These are phyloP conservation scores for Auriscalpium vulgare DNA, from an alignment of 768 basidiomycete genomes.

Conservation along the genomic window DNA sequence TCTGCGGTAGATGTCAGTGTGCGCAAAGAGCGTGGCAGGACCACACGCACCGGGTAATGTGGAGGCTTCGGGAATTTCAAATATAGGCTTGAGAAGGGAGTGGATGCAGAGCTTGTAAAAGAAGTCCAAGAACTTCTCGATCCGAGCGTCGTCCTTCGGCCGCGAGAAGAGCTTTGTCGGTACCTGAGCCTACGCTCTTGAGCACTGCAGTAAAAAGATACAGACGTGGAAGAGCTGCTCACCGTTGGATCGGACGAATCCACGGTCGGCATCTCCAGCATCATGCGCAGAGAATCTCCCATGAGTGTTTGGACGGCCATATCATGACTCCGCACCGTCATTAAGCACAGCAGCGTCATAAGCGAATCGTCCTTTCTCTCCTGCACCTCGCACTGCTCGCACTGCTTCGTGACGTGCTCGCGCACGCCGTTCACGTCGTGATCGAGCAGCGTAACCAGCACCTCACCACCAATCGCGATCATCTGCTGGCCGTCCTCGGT, in stretches of 20 bases:
- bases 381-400: constrained; percentile 50
- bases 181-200: constrained; percentile 1
- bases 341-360: constrained; percentile 62
- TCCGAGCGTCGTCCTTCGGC: constrained; percentile 73
- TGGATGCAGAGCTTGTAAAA: constrained; percentile 82
- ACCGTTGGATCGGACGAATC: constrained; percentile 15
- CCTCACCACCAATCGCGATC: constrained; percentile 78
- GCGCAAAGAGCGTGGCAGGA: neutral
- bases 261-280: constrained; percentile 67
- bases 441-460: constrained; percentile 78
- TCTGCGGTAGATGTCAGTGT: constrained; percentile 28
- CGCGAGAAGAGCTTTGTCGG: constrained; percentile 41
- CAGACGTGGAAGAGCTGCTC: constrained; percentile 4
- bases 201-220: neutral
- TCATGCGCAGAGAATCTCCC: constrained; percentile 75
- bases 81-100: constrained; percentile 76
- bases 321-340: constrained; percentile 75
- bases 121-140: constrained; percentile 86
- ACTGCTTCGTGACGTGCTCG: constrained; percentile 76
- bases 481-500: constrained; percentile 43
- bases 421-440: constrained; percentile 87
- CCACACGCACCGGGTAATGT: constrained; percentile 34
- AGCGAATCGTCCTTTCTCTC: constrained; percentile 68
- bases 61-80: constrained; percentile 64
- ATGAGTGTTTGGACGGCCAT: constrained; percentile 85